Evolutionary conservation across 176 grass and related monocot genomes (phyloP).

Genomic region (Bothriochloa decipiens): DNA sequence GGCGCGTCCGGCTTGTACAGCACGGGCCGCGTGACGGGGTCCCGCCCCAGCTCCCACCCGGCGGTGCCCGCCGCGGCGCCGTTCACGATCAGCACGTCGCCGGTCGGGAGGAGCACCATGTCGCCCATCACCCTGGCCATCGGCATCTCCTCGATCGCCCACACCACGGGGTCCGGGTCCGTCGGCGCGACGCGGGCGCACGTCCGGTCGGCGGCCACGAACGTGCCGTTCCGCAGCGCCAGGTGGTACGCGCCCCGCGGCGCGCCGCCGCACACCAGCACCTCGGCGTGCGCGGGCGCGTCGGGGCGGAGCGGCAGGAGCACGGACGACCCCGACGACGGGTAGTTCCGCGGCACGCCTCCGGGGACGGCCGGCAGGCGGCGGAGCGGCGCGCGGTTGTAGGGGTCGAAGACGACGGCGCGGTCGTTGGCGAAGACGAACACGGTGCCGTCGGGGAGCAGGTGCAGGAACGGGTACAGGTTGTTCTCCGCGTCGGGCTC

Average conservation of each 20-base stretch:
- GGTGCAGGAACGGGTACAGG: conserved; percentile 93
- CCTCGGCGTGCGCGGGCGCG: conserved; percentile 46
- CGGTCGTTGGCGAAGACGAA: conserved; percentile 87
- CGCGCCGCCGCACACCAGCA: conserved; percentile 74
- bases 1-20: conserved; percentile 42
- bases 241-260: conserved; percentile 59
- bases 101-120: conserved; percentile 82
- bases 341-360: conserved; percentile 70
- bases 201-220: conserved; percentile 51
- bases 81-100: conserved; percentile 80
- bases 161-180: conserved; percentile 49
- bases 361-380: conserved; percentile 49
- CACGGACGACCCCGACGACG: conserved; percentile 65
- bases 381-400: conserved; percentile 42
- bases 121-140: conserved; percentile 66
- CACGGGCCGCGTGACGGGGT: conserved; percentile 61
- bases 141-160: conserved; percentile 85
- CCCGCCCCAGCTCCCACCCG: conserved; percentile 76
- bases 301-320: conserved; percentile 63
- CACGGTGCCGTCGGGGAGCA: conserved; percentile 74
- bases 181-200: conserved; percentile 66
- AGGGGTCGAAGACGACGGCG: conserved; percentile 62
- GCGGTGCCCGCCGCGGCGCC: conserved; percentile 65
- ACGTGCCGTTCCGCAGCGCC: conserved; percentile 58
- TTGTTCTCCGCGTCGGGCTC: conserved; percentile 76